Evolutionary conservation across 768 basidiomycete species (phyloP), one percentile per base, ranked within the genome.

Genomic region (Leccinum rimulosum): DNA sequence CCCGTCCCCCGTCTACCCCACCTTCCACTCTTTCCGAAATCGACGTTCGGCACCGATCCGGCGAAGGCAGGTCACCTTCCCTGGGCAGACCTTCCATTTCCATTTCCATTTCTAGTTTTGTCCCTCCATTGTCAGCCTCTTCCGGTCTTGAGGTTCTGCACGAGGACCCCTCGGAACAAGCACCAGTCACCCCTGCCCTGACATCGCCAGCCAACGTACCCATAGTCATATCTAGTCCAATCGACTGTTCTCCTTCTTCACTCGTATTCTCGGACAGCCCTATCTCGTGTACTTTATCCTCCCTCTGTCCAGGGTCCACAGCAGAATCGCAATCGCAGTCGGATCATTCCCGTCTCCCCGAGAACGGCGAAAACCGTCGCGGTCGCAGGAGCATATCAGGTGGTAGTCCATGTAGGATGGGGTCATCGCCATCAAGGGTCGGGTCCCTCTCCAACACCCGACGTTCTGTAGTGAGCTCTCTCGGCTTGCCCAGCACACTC

Each of bases 111-210:
- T n/a, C n/a, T n/a, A 73, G 62, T 38, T 67, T 67, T 4, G 36
- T 61, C 2, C 63, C 63, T 12, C 65, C 65, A 4, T n/a, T 74
- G 9, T 70, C 72, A 2, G 43, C 55, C 15, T 62, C 69, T 55
- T 65, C 72, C 0, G 36, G 43, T 52, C 67, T 73, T 51, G 71
- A 71, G 49, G 70, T 69, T 38, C 54, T 73, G 0, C 73, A 62
- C 2, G 71, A 74, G 54, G 73, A 73, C 70, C 56, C n/a, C n/a
- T n/a, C n/a, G n/a, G n/a, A n/a, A n/a, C n/a, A n/a, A n/a, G n/a
- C n/a, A n/a, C n/a, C n/a, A 9, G 33, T 66, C 58, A 63, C 57
- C 1, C 62, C 64, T 3, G 64, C 60, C 40, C 52, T 49, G 3
- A 31, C 56, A 9, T 51, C 52, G 4, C 25, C 48, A 5, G 15